phyloP scores from a whole-genome alignment of 306 rosid species.

The Vigna unguiculata region DNA sequence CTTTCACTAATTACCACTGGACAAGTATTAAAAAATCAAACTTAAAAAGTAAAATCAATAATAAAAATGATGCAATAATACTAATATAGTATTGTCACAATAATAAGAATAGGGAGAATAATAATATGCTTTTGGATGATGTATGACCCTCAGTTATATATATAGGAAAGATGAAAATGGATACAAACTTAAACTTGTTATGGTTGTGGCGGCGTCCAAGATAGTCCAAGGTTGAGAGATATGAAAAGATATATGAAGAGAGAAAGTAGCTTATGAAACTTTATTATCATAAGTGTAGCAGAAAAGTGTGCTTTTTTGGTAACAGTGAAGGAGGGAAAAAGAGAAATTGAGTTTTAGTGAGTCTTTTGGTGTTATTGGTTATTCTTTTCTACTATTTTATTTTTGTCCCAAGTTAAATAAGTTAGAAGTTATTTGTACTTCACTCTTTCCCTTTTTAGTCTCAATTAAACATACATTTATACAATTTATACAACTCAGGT shows the following conservation, averaged over 20 bases:
- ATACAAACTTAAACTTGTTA: conserved; percentile 1
- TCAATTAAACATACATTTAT: too few species aligned
- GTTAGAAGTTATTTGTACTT: too few species aligned
- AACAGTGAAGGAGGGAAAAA: neutral
- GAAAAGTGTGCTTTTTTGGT: neutral
- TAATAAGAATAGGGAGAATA: neutral
- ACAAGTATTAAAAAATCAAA: neutral
- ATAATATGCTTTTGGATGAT: neutral
- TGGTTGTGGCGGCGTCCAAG: neutral
- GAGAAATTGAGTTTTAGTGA: too few species aligned
- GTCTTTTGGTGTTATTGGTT: too few species aligned
- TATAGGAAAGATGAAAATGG: neutral
- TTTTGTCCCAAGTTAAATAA: too few species aligned
- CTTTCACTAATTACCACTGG: neutral
- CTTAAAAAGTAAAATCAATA: neutral
- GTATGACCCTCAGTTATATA: neutral
- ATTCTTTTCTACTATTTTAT: too few species aligned
- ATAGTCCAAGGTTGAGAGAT: neutral
- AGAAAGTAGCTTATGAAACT: neutral
- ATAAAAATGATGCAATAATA: neutral
- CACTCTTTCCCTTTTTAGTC: accelerated
- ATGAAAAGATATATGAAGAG: too few species aligned
- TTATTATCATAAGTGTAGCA: neutral
- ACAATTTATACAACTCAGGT: too few species aligned
- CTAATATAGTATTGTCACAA: neutral